phyloP scores from a whole-genome alignment of 2,329 filamentous ascomycete species.

The Penicillium sp. region DNA sequence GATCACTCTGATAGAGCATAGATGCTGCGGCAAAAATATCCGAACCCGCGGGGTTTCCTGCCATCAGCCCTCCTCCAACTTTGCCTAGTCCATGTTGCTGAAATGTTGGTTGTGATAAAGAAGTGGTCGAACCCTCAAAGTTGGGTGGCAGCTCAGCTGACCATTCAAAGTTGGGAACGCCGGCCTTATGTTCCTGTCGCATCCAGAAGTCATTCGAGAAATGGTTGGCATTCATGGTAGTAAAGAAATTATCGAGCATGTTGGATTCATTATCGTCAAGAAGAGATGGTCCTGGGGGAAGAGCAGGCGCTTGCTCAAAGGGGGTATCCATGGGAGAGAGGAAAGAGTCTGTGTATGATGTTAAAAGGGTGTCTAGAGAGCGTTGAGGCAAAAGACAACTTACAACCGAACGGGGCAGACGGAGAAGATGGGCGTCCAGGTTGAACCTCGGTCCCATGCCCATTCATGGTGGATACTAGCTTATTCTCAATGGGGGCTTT shows the following conservation, averaged over 20 bases:
- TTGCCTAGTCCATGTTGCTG: constrained; percentile 31
- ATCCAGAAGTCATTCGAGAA: constrained; percentile 43
- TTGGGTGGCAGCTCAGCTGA: constrained; percentile 59
- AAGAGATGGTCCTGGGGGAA: constrained; percentile 65
- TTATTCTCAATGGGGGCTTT: neutral
- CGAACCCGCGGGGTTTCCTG: constrained; percentile 30
- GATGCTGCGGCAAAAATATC: constrained; percentile 62
- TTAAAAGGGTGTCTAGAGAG: neutral
- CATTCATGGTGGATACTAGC: constrained; percentile 32
- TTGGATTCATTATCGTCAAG: constrained; percentile 61
- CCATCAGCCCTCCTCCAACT: constrained; percentile 22
- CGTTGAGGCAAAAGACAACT: constrained; percentile 33
- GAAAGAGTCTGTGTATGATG: constrained; percentile 31
- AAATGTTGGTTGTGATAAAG: constrained; percentile 57
- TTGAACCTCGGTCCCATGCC: constrained; percentile 31
- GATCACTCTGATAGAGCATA: constrained; percentile 45
- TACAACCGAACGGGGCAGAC: constrained; percentile 68
- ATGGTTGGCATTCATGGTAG: constrained; percentile 42
- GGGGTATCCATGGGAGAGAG: constrained; percentile 37
- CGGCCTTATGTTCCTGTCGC: constrained; percentile 30
- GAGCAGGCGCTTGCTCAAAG: constrained; percentile 58
- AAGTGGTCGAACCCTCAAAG: constrained; percentile 67
- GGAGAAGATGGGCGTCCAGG: constrained; percentile 53
- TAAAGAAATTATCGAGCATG: constrained; percentile 54
- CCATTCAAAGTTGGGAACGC: constrained; percentile 39